These are phyloP conservation scores for Vitis hybrid DNA, from an alignment of 177 flowering plant genomes.

Conservation along the genomic window DNA sequence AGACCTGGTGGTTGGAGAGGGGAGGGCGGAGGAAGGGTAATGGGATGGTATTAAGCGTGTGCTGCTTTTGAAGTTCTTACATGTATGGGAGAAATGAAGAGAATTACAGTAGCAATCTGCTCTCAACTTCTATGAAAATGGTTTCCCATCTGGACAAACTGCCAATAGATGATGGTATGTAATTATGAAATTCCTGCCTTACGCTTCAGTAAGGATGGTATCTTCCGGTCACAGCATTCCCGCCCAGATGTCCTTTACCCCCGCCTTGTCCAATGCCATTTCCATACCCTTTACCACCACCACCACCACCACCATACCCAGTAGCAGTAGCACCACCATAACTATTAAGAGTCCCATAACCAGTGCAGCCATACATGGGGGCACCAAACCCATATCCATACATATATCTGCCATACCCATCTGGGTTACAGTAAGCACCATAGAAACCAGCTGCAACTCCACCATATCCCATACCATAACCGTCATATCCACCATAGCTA, in stretches of 20 bases:
- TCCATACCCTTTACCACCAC: constrained; percentile 17
- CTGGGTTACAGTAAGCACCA: background rate
- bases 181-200: background rate
- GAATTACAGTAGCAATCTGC: no score
- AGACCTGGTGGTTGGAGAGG: no score
- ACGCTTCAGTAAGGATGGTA: constrained; percentile 55
- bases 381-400: constrained; percentile 44
- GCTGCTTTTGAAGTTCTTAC: no score
- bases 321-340: constrained; percentile 27
- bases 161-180: background rate
- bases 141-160: background rate
- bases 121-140: no score
- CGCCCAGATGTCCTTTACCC: constrained; percentile 18
- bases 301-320: constrained; percentile 20
- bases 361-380: constrained; percentile 36
- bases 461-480: constrained; percentile 31
- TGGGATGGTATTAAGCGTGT: no score
- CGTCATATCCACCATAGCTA: constrained; percentile 33
- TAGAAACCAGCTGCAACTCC: constrained; percentile 13
- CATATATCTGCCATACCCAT: constrained; percentile 19
- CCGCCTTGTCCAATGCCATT: constrained; percentile 6
- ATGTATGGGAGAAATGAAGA: no score
- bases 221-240: constrained; percentile 31
- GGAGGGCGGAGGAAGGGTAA: no score
- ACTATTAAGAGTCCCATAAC: constrained; percentile 35